Base-by-base conservation (phyloP, 78 protist genomes). In the Diacronema lutheri region DNA sequence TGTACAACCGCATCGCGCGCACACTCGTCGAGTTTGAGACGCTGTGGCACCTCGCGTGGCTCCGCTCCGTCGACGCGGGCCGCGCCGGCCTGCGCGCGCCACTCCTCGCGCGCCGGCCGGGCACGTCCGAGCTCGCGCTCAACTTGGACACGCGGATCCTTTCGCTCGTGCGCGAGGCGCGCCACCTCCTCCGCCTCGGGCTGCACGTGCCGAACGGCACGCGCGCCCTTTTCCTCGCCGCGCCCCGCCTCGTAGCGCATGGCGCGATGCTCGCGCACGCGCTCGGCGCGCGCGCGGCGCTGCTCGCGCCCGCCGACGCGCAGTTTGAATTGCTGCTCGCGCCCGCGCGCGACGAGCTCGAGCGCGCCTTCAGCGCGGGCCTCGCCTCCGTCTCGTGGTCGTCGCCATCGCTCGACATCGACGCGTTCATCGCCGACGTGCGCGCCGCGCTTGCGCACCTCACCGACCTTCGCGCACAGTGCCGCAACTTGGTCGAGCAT, bases 1-100 rank as follows among this genome's bases (percentile, higher is more conserved):
- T 38, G 33, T 95, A 93, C 90, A 95, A 95, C 93, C 74, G 71
- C 44, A 58, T 95, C 10, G 90, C 91, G 13, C 58, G 78, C 25
- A 46, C 44, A 7, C 1, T 40, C 31, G 31, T 69, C n/a, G 77
- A 35, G 55, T 69, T 69, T 40, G 57, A 69, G 66, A 31, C 26
- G 50, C 44, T 29, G 16, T 88, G 73, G 69, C 56, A 72, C 25
- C 41, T 60, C 20, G 83, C 84, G 38, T 91, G 94, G 95, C 25
- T 21, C 57, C 3, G 57, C 31, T 4, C 89, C 20, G 29, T 90
- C 31, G 86, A 76, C n/a, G 50, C 33, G 4, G 26, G 80, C 11
- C 4, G 26, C 12, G 41, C 21, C 11, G 92, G 89, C 14, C 87
- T 91, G 25, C 81, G 69, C n/a, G 88, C 88, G 33, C 81, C 94